These are phyloP conservation scores for Beauveria sp. DNA, from an alignment of 2,329 filamentous ascomycete species.

Conservation along the genomic window DNA sequence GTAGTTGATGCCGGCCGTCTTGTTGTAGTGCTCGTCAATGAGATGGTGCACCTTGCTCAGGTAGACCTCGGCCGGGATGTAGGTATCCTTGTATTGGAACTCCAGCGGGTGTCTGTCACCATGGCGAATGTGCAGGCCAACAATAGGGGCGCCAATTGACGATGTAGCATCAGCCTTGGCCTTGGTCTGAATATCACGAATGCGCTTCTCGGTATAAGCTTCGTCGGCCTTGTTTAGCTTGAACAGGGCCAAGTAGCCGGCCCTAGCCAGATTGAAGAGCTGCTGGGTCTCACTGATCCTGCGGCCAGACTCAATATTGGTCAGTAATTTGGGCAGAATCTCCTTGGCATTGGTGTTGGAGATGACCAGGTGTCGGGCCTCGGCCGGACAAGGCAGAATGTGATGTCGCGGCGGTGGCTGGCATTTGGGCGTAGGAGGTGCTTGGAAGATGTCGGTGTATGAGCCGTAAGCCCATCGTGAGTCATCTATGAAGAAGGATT, in stretches of 20 bases:
- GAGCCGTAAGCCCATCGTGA: constrained; percentile 74
- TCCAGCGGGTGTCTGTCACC: constrained; percentile 74
- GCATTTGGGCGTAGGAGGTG: constrained; percentile 58
- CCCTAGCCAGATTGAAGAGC: constrained; percentile 60
- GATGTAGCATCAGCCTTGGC: constrained; percentile 32
- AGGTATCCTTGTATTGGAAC: constrained; percentile 67
- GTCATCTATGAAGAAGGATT: constrained; percentile 80
- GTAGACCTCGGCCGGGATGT: constrained; percentile 68
- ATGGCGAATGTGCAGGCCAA: constrained; percentile 73
- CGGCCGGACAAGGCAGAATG: constrained; percentile 72
- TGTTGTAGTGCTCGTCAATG: constrained; percentile 41
- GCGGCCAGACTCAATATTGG: constrained; percentile 20
- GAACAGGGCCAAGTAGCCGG: constrained; percentile 69
- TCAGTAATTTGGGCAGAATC: constrained; percentile 51
- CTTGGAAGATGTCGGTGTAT: constrained; percentile 64
- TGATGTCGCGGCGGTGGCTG: constrained; percentile 64
- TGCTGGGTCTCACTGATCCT: constrained; percentile 29
- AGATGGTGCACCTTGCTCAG: constrained; percentile 49
- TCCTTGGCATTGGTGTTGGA: constrained; percentile 59
- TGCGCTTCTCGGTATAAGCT: constrained; percentile 53
- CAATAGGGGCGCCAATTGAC: constrained; percentile 30
- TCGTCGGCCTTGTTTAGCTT: constrained; percentile 58
- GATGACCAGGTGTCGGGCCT: constrained; percentile 66
- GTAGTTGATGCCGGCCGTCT: constrained; percentile 25
- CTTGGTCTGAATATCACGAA: constrained; percentile 45